These are phyloP conservation scores for Suillus luteus DNA, from an alignment of 768 basidiomycete species.

Conservation along the genomic window DNA sequence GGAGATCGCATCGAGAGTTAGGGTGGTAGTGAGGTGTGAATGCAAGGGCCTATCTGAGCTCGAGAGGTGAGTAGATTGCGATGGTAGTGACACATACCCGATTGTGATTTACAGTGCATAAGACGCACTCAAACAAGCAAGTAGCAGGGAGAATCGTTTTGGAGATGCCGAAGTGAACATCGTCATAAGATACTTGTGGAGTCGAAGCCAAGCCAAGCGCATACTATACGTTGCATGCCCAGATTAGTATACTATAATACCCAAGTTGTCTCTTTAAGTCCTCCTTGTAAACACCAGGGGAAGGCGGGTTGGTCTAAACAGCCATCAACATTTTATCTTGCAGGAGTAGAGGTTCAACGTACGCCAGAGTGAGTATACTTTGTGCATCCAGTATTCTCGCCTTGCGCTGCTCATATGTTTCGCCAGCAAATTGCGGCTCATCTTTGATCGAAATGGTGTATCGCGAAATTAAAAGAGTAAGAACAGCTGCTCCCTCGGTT, in stretches of 20 bases:
- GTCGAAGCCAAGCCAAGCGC: not conserved
- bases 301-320: conserved; percentile 10
- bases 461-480: conserved; percentile 47
- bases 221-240: not conserved
- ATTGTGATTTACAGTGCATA: conserved; percentile 33
- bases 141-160: conserved; percentile 47
- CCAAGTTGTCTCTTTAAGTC: not conserved
- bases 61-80: conserved; percentile 42
- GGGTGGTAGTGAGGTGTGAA: conserved; percentile 61
- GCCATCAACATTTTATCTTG: not conserved
- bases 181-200: not conserved
- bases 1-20: conserved; percentile 69
- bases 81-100: not conserved
- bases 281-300: conserved; percentile 14
- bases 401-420: conserved; percentile 49
- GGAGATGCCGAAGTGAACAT: conserved; percentile 31
- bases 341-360: conserved; percentile 23
- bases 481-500: conserved; percentile 50
- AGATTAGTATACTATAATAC: not conserved
- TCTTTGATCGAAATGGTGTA: conserved; percentile 53
- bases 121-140: conserved; percentile 39
- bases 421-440: conserved; percentile 48
- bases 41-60: conserved; percentile 53
- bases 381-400: conserved; percentile 40
- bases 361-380: conserved; percentile 48